Evolutionary conservation across 1,139 yeast species (phyloP), one percentile per base, ranked within the genome.

Genomic region (Blastobotrys capitulatus): DNA sequence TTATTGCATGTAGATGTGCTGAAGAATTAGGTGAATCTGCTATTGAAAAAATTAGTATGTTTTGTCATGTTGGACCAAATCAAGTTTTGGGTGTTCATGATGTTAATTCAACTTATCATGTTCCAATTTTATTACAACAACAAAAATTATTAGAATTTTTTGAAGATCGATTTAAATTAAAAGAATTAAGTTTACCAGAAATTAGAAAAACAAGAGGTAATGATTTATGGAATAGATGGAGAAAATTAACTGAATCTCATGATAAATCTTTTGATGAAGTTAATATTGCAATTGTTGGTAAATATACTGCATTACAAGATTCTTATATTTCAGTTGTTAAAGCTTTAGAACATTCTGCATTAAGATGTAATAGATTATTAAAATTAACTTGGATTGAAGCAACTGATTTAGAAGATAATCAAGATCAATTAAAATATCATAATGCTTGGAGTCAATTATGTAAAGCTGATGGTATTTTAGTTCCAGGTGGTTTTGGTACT

Each of bases 1-100:
- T 92, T 80, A 88, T 92, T 72, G 98, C 97, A 52, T 92, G 97
- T 75, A 83, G 99, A 75, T 92, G 98, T 75, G 79, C 88, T 53
- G 86, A 86, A 60, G 79, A 79, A 63, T 78, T 92, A 62, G 96
- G 86, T 62, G 73, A 73, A 50, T 80, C 90, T 57, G 89, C 97
- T 35, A 87, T 85, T 65, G 94, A 86, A 57, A 92, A 92, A 73
- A 92, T 92, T 65, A 94, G 97, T 54, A 92, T 94, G 98, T 92
- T 92, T 73, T 92, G 98, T 71, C 98, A 94, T 66, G 98, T 92
- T 60, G 97, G 97, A 22, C 89, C 95, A 22, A 89, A 90, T 52
- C 98, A 94, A 72, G 98, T 92, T 48, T 79, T 94, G 61, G 97
- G 96, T 47, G 96, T 92, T 52, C 96, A 90, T 66, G 98, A 94